Evolutionary conservation across 139 green algal species (phyloP).

Genomic region (Diplosphaera chodatii): DNA sequence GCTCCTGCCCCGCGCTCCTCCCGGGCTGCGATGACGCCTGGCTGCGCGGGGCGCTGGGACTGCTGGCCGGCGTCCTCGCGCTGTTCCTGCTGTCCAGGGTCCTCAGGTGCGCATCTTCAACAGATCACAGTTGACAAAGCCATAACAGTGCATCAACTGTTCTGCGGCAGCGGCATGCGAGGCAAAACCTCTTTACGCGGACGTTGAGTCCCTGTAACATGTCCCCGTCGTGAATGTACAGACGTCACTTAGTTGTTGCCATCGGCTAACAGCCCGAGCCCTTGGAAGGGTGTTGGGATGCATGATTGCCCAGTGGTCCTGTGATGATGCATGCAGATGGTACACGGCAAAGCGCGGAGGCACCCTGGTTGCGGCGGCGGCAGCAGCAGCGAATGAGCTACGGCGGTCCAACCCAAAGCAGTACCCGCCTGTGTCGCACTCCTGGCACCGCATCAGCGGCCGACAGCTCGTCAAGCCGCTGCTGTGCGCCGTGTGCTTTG

Average conservation of each 20-base stretch:
- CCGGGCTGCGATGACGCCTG: slow-evolving; percentile 12
- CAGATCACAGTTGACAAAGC: too few relatives aligned
- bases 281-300: too few relatives aligned
- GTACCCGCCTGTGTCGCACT: slow-evolving; percentile 13
- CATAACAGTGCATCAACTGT: too few relatives aligned
- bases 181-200: too few relatives aligned
- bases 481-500: slow-evolving; percentile 34
- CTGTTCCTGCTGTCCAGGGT: not conserved
- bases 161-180: too few relatives aligned
- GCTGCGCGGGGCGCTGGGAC: slow-evolving; percentile 3
- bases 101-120: not conserved
- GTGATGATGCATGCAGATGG: too few relatives aligned
- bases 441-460: slow-evolving; percentile 13
- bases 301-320: too few relatives aligned
- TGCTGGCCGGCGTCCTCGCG: not conserved
- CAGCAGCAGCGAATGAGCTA: slow-evolving; percentile 14
- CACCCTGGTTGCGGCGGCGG: slow-evolving; percentile 8
- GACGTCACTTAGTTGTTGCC: too few relatives aligned
- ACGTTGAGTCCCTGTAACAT: too few relatives aligned
- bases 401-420: slow-evolving; percentile 7
- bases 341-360: slow-evolving; percentile 2
- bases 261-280: too few relatives aligned
- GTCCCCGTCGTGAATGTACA: too few relatives aligned
- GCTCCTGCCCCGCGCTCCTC: slow-evolving; percentile 1
- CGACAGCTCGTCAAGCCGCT: slow-evolving; percentile 21